Percentiles rank a stretch among this genome's conserved stretches.
phyloP scores from a whole-genome alignment of 345 rosid species.

The Aegle marmelos region DNA sequence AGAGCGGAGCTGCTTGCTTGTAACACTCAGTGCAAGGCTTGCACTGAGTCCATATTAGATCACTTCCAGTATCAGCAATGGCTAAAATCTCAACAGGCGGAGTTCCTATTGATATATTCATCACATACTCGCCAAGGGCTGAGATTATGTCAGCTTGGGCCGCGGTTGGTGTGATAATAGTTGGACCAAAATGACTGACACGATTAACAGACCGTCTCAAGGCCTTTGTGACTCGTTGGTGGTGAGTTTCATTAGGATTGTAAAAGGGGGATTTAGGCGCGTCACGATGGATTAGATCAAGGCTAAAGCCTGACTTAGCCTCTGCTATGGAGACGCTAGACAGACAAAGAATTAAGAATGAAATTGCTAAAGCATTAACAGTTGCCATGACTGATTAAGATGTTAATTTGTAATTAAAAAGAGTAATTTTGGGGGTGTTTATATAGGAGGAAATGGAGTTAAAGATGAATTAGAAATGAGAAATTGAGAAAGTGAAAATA shows the following conservation, averaged over 20 bases:
- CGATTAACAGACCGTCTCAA: constrained; percentile 19
- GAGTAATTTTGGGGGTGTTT: background rate
- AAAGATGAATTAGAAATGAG: background rate
- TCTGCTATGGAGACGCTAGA: background rate
- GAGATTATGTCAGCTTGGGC: constrained; percentile 3
- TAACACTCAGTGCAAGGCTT: constrained; percentile 32
- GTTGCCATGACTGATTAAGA: background rate
- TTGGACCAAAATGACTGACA: constrained; percentile 2
- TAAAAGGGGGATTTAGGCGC: constrained; percentile 30
- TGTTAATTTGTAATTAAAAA: background rate
- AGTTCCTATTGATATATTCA: constrained; percentile 27
- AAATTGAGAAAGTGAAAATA: background rate
- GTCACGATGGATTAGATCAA: constrained; percentile 30
- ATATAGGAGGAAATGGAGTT: background rate
- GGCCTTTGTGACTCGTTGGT: constrained; percentile 8
- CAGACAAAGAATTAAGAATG: constrained; percentile 1
- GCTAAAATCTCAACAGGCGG: constrained; percentile 17
- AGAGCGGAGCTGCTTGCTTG: constrained; percentile 28
- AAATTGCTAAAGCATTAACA: background rate
- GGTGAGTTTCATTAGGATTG: constrained; percentile 4
- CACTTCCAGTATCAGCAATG: constrained; percentile 24
- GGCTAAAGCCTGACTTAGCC: constrained; percentile 21
- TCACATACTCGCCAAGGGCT: background rate
- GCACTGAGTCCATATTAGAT: constrained; percentile 40
- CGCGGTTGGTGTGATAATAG: background rate